These are phyloP conservation scores for Allomyces macrogynus DNA, from an alignment of 192 early-diverging fungal genomes.

Conservation along the genomic window DNA sequence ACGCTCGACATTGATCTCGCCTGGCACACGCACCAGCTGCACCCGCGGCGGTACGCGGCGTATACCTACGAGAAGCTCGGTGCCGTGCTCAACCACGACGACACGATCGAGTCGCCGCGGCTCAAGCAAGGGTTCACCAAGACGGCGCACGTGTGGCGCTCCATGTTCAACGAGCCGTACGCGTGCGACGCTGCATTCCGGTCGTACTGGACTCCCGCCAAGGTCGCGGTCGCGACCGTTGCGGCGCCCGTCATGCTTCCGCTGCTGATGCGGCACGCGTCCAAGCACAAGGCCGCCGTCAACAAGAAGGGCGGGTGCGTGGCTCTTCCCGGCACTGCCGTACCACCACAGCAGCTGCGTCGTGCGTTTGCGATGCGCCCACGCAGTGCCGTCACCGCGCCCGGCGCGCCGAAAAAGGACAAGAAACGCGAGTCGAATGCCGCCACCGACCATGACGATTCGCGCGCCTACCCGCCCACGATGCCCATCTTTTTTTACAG, in stretches of 20 bases:
- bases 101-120: constrained; percentile 17
- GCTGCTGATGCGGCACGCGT: neutral
- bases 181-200: neutral
- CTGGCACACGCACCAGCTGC: constrained; percentile 50
- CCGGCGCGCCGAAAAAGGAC: no score
- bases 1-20: constrained; percentile 43
- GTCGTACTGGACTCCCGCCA: constrained; percentile 1
- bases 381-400: no score
- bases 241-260: constrained; percentile 8
- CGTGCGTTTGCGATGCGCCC: no score
- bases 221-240: constrained; percentile 2
- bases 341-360: no score
- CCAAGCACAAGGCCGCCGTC: constrained; percentile 1
- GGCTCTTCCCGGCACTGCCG: neutral
- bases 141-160: constrained; percentile 27
- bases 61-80: constrained; percentile 20
- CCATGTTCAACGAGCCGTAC: constrained; percentile 19
- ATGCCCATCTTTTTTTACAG: no score
- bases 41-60: constrained; percentile 26
- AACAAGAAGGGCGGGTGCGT: neutral
- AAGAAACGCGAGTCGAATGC: no score
- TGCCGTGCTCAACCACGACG: constrained; percentile 42
- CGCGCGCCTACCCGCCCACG: no score
- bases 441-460: no score
- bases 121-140: constrained; percentile 19